These are phyloP conservation scores for Arachis stenosperma DNA, from an alignment of 306 rosid species.

Conservation along the genomic window DNA sequence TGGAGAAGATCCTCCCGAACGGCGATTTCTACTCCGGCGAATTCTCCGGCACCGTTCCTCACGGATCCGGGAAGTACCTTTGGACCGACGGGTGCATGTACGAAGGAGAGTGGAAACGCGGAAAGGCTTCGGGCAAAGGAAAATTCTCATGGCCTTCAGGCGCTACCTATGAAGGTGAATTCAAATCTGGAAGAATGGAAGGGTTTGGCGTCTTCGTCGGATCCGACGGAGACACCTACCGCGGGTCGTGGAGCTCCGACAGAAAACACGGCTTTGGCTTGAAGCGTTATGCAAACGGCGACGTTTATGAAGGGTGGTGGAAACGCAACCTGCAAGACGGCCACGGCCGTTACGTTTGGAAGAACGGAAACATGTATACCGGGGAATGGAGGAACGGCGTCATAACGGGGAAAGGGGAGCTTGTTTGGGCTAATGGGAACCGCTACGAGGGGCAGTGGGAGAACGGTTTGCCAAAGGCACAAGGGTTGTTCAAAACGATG, in stretches of 20 bases:
- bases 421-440: conserved; percentile 85
- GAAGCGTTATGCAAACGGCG: conserved; percentile 89
- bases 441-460: conserved; percentile 92
- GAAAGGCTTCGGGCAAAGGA: conserved; percentile 79
- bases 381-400: conserved; percentile 95
- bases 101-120: conserved; percentile 82
- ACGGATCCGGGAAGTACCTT: conserved; percentile 91
- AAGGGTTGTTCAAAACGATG: conserved; percentile 51
- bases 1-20: conserved; percentile 73
- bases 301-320: conserved; percentile 86
- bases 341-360: conserved; percentile 84
- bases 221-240: conserved; percentile 72
- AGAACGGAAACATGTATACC: conserved; percentile 74
- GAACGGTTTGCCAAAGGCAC: conserved; percentile 77
- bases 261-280: conserved; percentile 80
- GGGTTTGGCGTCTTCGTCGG: conserved; percentile 78
- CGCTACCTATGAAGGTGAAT: conserved; percentile 88
- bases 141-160: conserved; percentile 95
- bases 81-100: conserved; percentile 97
- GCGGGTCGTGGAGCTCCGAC: conserved; percentile 87
- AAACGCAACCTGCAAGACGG: conserved; percentile 89
- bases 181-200: conserved; percentile 85
- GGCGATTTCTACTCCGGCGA: conserved; percentile 93
- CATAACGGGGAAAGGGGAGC: conserved; percentile 73
- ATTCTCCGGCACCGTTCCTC: conserved; percentile 74